Base-by-base conservation (phyloP, 2,329 filamentous ascomycete genomes). In the Talaromyces islandicus region DNA sequence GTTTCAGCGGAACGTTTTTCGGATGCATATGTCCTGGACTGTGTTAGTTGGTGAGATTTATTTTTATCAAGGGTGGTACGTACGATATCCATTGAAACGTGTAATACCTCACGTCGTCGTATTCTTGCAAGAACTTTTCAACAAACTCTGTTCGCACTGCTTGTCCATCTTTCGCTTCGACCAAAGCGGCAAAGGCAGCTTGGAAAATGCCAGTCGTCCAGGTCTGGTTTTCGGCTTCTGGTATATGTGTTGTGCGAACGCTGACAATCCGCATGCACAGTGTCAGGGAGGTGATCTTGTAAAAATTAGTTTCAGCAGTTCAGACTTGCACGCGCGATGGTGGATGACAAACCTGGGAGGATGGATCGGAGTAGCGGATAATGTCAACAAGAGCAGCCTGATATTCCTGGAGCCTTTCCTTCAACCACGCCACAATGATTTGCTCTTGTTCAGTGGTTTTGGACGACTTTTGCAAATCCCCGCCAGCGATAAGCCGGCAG, bases 221-320 rank as follows among this genome's bases (percentile, higher is more conserved):
- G 14, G 79, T 84, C 68, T 87, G 85, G 52, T 88, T 85, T 7
- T 85, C 83, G 25, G 83, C 83, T 59, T 83, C 83, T 59, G 81
- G 81, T 38, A 86, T 71, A 68, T 85, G 78, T 63, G 85, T 84
- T 19, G 84, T 87, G 70, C 96, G 91, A 56, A 89, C 88, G 78
- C 95, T 94, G 65, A 96, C 78, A 54, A 95, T 75, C 59, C 89
- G 87, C 92, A 97, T 95, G 60, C 87, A 83, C 54, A 97, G 78
- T 0, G 88, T 90, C 67, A 97, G 76, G 11, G 86, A 88, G 17
- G 89, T 90, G 50, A 84, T 81, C 63, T 90, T 75, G 53, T 21
- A 69, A 64, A 56, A 0, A 30, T 14, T 60, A 30, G 54, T 35
- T 25, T 27, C 32, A 14, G 19, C 11, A 25, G 24, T n/a, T n/a